Base-by-base conservation (phyloP, 495 filamentous ascomycete genomes). In the Penicillium cosmopolitanum region DNA sequence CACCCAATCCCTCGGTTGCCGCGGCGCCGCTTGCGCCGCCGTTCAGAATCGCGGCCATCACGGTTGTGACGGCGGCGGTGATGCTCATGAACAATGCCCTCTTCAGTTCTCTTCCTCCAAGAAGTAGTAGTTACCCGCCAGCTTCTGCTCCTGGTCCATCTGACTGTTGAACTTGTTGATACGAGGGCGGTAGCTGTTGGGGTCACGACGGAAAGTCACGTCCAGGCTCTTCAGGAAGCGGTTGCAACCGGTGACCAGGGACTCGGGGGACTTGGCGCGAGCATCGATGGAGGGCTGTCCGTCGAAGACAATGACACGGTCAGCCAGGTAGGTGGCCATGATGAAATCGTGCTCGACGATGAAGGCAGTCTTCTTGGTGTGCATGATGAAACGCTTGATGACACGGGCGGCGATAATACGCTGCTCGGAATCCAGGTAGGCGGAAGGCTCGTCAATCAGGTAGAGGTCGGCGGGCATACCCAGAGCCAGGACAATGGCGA, bases 291-390 rank as follows among this genome's bases (percentile, higher is more conserved):
- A 95, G 13, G 96, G 93, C 76, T 93, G 70, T 63, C 95, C 95
- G 70, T 97, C 95, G 68, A 98, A 98, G 62, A 98, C 95, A 70
- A 98, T 98, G 69, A 98, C 95, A 65, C 94, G 90, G 68, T 98
- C 95, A 42, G 96, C 95, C 18, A 98, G 86, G 73, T 98, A 98
- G 16, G 95, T 90, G 31, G 92, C 93, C 95, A 98, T 98, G 81
- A 97, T 98, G 80, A 98, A 98, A 86, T 98, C 96, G 89, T 98
- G 95, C 86, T 98, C 95, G 66, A 98, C 95, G 62, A 98, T 86
- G 74, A 98, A 98, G 36, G 96, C 95, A 1, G 95, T 98, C 84
- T 98, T 98, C 88, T 98, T 98, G 57, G 91, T 86, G 82, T 98
- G 93, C 95, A 98, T 98, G 67, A 98, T 97, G 84, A 97, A 98